phyloP scores from a whole-genome alignment of 2,329 filamentous ascomycete genomes.

The Epichloe typhina region DNA sequence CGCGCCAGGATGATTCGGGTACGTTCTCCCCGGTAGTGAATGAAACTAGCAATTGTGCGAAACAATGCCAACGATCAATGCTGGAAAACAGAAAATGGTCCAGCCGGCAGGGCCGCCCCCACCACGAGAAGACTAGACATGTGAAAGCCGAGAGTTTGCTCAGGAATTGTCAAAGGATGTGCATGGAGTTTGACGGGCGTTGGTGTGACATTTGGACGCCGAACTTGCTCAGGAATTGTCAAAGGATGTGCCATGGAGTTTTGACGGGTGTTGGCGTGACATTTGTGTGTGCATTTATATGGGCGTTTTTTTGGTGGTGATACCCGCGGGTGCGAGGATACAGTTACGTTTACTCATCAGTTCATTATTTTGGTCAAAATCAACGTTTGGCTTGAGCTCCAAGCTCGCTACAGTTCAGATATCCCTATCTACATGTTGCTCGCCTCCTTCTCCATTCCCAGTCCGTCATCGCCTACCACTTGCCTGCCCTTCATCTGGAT shows the following conservation, averaged over 20 bases:
- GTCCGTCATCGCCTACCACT: conserved; percentile 1
- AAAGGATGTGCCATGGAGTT: neutral
- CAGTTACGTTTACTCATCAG: neutral
- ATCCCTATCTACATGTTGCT: neutral
- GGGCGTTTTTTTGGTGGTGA: neutral
- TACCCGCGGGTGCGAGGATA: neutral
- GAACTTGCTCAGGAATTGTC: neutral
- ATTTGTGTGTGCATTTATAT: neutral
- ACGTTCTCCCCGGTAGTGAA: conserved; percentile 11
- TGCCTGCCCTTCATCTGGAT: conserved; percentile 9
- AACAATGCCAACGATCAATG: neutral
- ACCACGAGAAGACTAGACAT: conserved; percentile 33
- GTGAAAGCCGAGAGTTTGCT: neutral
- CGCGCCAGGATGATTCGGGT: conserved; percentile 68
- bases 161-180: neutral
- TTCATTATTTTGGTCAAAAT: neutral
- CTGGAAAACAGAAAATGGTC: conserved; percentile 46
- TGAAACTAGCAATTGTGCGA: neutral
- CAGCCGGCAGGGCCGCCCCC: conserved; percentile 48
- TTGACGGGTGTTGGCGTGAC: neutral
- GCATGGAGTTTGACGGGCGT: neutral
- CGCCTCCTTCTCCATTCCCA: neutral
- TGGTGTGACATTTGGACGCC: neutral
- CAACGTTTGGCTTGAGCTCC: neutral
- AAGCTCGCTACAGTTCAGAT: neutral